Evolutionary conservation across 164 flowering plant species (phyloP).

Genomic region (Pachysandra terminalis): DNA sequence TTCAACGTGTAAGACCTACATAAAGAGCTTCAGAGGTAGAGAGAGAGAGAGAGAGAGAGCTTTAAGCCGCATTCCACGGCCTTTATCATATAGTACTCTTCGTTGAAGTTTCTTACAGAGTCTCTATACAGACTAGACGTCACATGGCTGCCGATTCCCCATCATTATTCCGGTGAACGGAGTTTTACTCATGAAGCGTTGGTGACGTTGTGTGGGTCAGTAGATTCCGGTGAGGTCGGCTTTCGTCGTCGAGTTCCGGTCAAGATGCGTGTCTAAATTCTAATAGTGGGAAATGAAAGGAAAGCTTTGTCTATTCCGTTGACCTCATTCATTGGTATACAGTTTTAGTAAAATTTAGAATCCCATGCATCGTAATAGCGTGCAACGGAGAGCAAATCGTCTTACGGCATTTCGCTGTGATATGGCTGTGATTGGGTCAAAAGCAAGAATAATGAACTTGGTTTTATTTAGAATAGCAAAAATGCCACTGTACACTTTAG

Average conservation of each 20-base stretch:
- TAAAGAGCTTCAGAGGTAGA: background rate
- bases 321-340: too few relatives aligned
- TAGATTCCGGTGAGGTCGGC: background rate
- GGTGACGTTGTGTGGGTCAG: background rate
- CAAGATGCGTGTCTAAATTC: background rate
- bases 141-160: slow-evolving; percentile 11
- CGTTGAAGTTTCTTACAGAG: slow-evolving; percentile 18
- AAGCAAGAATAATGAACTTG: too few relatives aligned
- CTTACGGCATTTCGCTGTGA: too few relatives aligned
- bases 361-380: too few relatives aligned
- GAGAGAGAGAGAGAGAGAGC: background rate
- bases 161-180: background rate
- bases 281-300: background rate
- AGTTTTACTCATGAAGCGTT: background rate
- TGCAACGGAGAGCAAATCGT: too few relatives aligned
- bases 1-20: slow-evolving; percentile 15
- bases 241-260: background rate
- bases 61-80: slow-evolving; percentile 9
- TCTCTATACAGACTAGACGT: slow-evolving; percentile 3
- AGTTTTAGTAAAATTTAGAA: too few relatives aligned
- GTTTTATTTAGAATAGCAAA: too few relatives aligned
- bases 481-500: too few relatives aligned
- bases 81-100: background rate
- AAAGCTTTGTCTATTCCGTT: too few relatives aligned
- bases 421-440: too few relatives aligned